Evolutionary conservation across 192 early-diverging fungal species (phyloP).

Genomic region (Thamnidium elegans): DNA sequence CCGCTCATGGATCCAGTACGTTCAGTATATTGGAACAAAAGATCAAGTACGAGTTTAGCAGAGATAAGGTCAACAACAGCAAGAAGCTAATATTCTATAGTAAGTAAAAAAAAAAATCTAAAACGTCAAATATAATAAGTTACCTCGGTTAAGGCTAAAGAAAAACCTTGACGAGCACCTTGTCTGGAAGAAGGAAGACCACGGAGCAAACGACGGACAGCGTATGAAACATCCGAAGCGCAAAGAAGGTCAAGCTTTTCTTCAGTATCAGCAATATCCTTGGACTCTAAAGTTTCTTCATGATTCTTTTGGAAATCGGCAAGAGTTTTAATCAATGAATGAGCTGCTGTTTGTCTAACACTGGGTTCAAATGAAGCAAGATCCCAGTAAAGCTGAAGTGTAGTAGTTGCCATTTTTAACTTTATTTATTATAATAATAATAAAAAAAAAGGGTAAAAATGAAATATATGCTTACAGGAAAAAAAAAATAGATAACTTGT

Average conservation of each 20-base stretch:
- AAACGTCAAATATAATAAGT: not conserved
- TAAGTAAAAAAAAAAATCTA: not conserved
- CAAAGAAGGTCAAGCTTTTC: constrained; percentile 62
- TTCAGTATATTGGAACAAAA: constrained; percentile 67
- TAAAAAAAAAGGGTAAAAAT: not conserved
- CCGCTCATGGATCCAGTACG: constrained; percentile 65
- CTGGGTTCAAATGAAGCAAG: constrained; percentile 37
- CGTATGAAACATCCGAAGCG: constrained; percentile 83
- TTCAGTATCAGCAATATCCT: constrained; percentile 48
- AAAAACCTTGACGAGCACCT: constrained; percentile 93
- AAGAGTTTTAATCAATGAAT: constrained; percentile 28
- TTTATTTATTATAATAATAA: not conserved
- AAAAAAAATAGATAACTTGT: not conserved
- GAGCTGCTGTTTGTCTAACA: constrained; percentile 29
- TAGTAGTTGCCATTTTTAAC: constrained; percentile 30
- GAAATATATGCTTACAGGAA: not conserved
- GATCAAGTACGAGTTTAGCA: constrained; percentile 62
- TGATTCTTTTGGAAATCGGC: constrained; percentile 32
- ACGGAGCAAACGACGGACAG: constrained; percentile 79
- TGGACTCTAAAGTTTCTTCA: constrained; percentile 11
- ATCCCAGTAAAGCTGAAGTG: constrained; percentile 42
- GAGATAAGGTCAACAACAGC: constrained; percentile 41
- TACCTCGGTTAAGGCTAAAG: constrained; percentile 87
- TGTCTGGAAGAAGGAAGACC: constrained; percentile 84
- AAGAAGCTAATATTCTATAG: constrained; percentile 29